A percentile compares a stretch with the other conserved stretches of the same genome.
phyloP scores from a whole-genome alignment of 1,139 yeast species.

The Suhomyces panamericanus region DNA sequence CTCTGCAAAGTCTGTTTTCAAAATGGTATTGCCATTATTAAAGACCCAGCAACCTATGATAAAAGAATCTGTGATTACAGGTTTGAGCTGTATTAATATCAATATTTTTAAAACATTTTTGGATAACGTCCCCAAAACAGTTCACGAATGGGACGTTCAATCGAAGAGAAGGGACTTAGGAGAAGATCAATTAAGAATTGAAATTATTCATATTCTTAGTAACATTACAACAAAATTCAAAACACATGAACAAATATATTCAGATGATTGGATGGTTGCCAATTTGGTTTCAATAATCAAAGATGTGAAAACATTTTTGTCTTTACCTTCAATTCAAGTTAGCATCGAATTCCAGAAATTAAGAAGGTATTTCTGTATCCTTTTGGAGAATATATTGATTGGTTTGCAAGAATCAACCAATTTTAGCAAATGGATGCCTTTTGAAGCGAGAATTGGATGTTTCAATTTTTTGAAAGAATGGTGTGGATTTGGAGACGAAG shows the following conservation, averaged over 20 bases:
- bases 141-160: conserved; percentile 58
- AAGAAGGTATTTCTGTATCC: conserved; percentile 77
- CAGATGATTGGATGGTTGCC: conserved; percentile 70
- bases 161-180: conserved; percentile 33
- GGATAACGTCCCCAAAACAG: conserved; percentile 69
- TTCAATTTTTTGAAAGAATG: conserved; percentile 85
- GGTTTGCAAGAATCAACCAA: conserved; percentile 48
- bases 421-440: conserved; percentile 63
- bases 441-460: conserved; percentile 81
- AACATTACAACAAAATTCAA: conserved; percentile 68
- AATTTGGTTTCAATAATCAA: conserved; percentile 66
- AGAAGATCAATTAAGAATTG: conserved; percentile 64
- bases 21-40: conserved; percentile 81
- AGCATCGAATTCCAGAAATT: conserved; percentile 74
- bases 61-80: conserved; percentile 82
- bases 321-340: conserved; percentile 57
- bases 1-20: conserved; percentile 86
- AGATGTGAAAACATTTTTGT: conserved; percentile 63
- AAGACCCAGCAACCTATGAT: conserved; percentile 70
- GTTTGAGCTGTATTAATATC: conserved; percentile 85
- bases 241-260: conserved; percentile 48
- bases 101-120: conserved; percentile 82
- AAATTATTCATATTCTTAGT: conserved; percentile 73
- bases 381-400: conserved; percentile 66
- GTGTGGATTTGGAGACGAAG: conserved; percentile 84